Base-by-base conservation (phyloP, 2,329 filamentous ascomycete genomes). In the Nothomitra cinnamomea region DNA sequence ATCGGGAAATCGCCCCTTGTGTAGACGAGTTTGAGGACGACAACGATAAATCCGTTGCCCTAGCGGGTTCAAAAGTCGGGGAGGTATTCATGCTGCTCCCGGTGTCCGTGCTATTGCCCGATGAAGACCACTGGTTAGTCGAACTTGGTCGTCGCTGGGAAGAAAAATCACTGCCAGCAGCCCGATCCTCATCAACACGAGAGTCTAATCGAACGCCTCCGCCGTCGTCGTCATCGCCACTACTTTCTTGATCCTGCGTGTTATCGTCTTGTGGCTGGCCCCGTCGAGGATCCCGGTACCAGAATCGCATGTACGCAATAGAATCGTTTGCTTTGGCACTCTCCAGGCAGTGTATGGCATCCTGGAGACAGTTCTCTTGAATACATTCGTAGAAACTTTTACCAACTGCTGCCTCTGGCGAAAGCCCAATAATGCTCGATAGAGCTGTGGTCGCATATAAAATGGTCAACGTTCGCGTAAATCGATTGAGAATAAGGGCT, bases 301-400 rank as follows among this genome's bases (percentile, higher is more conserved):
- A 86, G 65, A 94, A 94, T 17, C 87, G 83, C 56, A 94, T 72
- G 61, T 94, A 94, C 1, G 87, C 87, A 61, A 94, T 92, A 1
- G 87, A 94, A 64, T 94, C 86, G 61, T 94, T 94, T 25, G 83
- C 83, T 64, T 94, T 94, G 21, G 87, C 87, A 58, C 83, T 84
- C 66, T 94, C 87, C 32, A 94, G 68, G 60, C 84, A 89, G 57
- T 79, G 77, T 35, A 90, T 79, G 2, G 86, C 86, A 60, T 92
- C 85, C 7, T 77, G 71, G 25, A 92, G 71, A 59, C 85, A 92
- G 56, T 80, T 83, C 59, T 85, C 79, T 55, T 85, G 78, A 51
- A 94, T 92, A 62, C 85, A 90, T 60, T 87, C 85, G 65, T 94
- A 94, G 65, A 94, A 94, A 64, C 85, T 89, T 60, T 82, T 82